These are phyloP conservation scores for Emergomyces africanus DNA, from an alignment of 2,329 filamentous ascomycete genomes.

Conservation along the genomic window DNA sequence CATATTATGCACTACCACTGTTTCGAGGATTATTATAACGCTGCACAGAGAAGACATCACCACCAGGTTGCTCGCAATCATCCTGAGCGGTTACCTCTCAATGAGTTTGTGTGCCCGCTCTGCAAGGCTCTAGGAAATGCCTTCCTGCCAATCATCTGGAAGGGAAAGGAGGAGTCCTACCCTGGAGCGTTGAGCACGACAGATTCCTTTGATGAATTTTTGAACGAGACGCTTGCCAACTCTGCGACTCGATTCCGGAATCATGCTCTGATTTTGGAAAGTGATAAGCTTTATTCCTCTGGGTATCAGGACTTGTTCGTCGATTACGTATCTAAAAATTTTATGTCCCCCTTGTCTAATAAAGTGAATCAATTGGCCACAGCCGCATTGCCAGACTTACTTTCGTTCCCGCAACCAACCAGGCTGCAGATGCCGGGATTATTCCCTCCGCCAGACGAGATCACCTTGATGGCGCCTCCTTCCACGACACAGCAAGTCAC, in stretches of 20 bases:
- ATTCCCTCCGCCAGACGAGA: constrained; percentile 25
- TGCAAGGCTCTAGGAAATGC: constrained; percentile 95
- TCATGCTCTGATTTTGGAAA: constrained; percentile 28
- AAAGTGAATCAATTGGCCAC: constrained; percentile 24
- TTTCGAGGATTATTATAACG: constrained; percentile 82
- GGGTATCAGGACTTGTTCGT: constrained; percentile 37
- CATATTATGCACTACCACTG: constrained; percentile 98
- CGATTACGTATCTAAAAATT: constrained; percentile 38
- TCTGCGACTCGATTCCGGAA: constrained; percentile 38
- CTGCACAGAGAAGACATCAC: constrained; percentile 68
- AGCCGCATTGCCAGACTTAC: constrained; percentile 16
- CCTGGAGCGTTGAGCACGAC: constrained; percentile 55
- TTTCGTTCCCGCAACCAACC: constrained; percentile 18
- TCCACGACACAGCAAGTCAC: constrained; percentile 13
- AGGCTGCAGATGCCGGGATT: constrained; percentile 27
- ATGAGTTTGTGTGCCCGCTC: constrained; percentile 91
- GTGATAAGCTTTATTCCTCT: constrained; percentile 20
- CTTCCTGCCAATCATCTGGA: constrained; percentile 93
- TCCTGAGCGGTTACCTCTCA: constrained; percentile 62
- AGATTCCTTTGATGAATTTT: constrained; percentile 53
- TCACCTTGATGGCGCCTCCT: constrained; percentile 13
- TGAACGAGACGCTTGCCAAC: constrained; percentile 46
- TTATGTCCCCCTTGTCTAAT: constrained; percentile 38
- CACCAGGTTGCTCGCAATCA: constrained; percentile 93
- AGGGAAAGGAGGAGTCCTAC: constrained; percentile 73